A percentile compares a stretch with the other conserved stretches of the same genome.
phyloP scores from a whole-genome alignment of 2,329 filamentous ascomycete genomes.

The Graphium sp. region DNA sequence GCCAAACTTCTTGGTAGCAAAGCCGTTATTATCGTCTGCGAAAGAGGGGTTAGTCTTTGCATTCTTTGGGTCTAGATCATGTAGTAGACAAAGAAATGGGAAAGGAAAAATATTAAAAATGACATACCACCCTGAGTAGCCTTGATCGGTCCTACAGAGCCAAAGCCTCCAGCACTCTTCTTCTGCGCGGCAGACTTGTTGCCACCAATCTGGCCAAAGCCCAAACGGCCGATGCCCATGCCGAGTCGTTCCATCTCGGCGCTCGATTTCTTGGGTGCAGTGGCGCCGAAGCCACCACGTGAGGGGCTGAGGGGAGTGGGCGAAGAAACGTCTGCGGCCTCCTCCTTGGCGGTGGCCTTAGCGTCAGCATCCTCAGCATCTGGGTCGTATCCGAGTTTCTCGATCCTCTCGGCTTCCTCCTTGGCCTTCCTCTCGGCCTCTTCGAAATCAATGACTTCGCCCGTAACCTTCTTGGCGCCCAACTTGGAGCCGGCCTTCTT shows the following conservation, averaged over 20 bases:
- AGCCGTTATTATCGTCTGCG: slow-evolving; percentile 60
- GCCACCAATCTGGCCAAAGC: slow-evolving; percentile 72
- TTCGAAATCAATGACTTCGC: slow-evolving; percentile 81
- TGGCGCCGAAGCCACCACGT: slow-evolving; percentile 44
- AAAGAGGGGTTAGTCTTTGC: background rate
- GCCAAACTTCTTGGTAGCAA: slow-evolving; percentile 79
- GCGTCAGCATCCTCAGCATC: slow-evolving; percentile 57
- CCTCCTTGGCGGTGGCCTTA: slow-evolving; percentile 25
- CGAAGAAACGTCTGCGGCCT: slow-evolving; percentile 46
- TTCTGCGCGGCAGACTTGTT: slow-evolving; percentile 40
- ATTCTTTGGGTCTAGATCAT: too few species aligned
- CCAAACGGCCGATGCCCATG: slow-evolving; percentile 72
- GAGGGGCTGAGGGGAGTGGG: slow-evolving; percentile 61
- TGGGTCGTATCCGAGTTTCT: slow-evolving; percentile 87
- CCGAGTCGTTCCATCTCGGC: slow-evolving; percentile 79
- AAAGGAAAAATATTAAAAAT: background rate
- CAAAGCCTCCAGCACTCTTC: slow-evolving; percentile 74
- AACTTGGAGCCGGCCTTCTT: slow-evolving; percentile 70
- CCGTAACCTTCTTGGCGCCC: slow-evolving; percentile 78
- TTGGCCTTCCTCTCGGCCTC: slow-evolving; percentile 94
- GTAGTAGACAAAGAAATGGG: background rate
- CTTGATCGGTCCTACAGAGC: slow-evolving; percentile 64
- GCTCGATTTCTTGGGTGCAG: slow-evolving; percentile 39
- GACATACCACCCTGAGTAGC: slow-evolving; percentile 49
- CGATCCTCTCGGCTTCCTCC: slow-evolving; percentile 91